Evolutionary conservation across 2,329 filamentous ascomycete species (phyloP), one percentile per base, ranked within the genome.

Genomic region (Arthrinium puccinioides): DNA sequence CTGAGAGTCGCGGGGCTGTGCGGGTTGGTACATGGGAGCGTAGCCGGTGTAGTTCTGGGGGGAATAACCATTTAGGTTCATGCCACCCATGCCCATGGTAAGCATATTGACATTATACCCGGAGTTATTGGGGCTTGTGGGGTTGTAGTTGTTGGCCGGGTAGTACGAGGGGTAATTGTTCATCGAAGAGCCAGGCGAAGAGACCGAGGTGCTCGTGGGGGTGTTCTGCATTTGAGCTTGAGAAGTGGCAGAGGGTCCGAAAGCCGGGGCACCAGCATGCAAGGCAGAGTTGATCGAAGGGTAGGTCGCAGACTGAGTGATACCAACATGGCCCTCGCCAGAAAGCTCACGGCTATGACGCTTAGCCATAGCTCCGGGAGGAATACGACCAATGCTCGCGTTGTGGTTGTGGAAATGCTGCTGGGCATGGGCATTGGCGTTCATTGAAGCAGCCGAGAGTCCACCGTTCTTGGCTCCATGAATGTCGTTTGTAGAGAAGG

Each of bases 401-500:
- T 88, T 90, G 63, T 90, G 86, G 49, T 89, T 79, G 55, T 85
- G 84, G 36, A 79, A 71, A 47, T 78, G 74, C 60, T 78, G 72
- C 59, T 77, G 72, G 3, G 74, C 74, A 49, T 79, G 74, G 43
- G 72, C 74, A 56, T 76, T 76, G 41, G 69, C 64, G 44, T 67
- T 73, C 8, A 59, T 58, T 37, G 63, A 54, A 38, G 60, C 54
- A 32, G 72, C 64, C 34, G 69, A 60, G 32, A 64, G 70, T 38
- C 74, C 72, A 37, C 74, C 69, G 47, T 72, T 82, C 73, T 92
- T 94, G 53, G 88, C 69, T 7, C 88, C 94, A 5, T 88, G 85
- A 15, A 96, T 72, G 53, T 97, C 89, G 59, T 84, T 92, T 37
- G 87, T 80, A 9, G 92, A 96, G 65, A 86, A 96, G 0, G 90